phyloP scores from a whole-genome alignment of 1,139 yeast genomes.

The Kazachstania sp. region DNA sequence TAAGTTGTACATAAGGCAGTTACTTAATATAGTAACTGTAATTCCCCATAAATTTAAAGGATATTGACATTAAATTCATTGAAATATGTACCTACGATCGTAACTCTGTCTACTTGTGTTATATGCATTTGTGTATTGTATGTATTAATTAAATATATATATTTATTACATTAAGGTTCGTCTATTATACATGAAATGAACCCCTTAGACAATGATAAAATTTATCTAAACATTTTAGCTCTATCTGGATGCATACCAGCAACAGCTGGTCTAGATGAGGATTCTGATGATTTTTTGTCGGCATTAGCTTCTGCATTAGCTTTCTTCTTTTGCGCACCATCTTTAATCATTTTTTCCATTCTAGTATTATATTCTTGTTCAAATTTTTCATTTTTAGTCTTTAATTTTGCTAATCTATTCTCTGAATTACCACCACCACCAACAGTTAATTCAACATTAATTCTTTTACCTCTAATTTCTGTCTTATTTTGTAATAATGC shows the following conservation, averaged over 20 bases:
- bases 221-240: constrained; percentile 14
- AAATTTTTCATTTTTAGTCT: constrained; percentile 68
- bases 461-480: constrained; percentile 51
- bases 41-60: no score
- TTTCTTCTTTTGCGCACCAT: constrained; percentile 16
- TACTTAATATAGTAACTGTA: no score
- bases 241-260: constrained; percentile 28
- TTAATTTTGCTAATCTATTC: constrained; percentile 59
- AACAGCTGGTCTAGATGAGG: constrained; percentile 3
- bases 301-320: constrained; percentile 3
- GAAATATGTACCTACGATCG: no score
- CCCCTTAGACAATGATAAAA: not conserved
- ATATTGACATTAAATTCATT: no score
- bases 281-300: not conserved
- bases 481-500: constrained; percentile 81
- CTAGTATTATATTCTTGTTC: constrained; percentile 53
- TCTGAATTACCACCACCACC: constrained; percentile 96
- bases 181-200: no score
- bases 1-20: no score
- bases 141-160: no score
- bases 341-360: constrained; percentile 31
- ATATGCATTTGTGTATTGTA: no score
- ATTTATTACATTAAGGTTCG: no score
- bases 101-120: no score
- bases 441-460: constrained; percentile 91